A percentile compares a stretch with the other conserved stretches of the same genome.
Evolutionary conservation across 495 filamentous ascomycete genomes (phyloP).

Genomic region (Lasiosphaeris hirsuta): DNA sequence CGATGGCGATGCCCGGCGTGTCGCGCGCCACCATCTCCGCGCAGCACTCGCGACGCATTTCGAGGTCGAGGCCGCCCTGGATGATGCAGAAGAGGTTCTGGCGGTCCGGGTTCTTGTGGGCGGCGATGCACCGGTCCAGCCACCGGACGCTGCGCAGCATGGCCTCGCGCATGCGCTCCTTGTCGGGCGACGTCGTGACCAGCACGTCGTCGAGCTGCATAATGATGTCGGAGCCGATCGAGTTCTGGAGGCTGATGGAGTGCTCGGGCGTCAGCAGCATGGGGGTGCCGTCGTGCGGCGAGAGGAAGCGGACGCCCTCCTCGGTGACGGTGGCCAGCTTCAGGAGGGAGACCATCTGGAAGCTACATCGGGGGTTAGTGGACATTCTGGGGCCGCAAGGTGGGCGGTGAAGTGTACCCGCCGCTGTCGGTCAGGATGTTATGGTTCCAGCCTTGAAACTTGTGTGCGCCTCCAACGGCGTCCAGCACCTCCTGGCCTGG

Average conservation of each 20-base stretch:
- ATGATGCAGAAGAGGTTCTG: constrained; percentile 99
- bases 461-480: constrained; percentile 85
- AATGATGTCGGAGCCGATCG: constrained; percentile 96
- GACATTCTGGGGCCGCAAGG: neutral
- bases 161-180: constrained; percentile 80
- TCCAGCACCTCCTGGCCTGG: constrained; percentile 87
- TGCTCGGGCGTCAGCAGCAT: constrained; percentile 98
- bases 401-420: constrained; percentile 60
- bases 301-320: constrained; percentile 90
- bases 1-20: constrained; percentile 95
- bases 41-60: constrained; percentile 80
- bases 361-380: constrained; percentile 50
- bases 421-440: constrained; percentile 97
- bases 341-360: constrained; percentile 98
- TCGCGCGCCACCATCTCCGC: constrained; percentile 85
- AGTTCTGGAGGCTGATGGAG: constrained; percentile 93
- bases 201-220: constrained; percentile 99
- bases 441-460: constrained; percentile 88
- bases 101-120: constrained; percentile 71
- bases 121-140: constrained; percentile 93
- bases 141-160: constrained; percentile 98
- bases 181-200: constrained; percentile 88
- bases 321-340: constrained; percentile 92
- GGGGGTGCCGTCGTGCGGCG: constrained; percentile 90
- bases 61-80: constrained; percentile 90